Evolutionary conservation across 108 stramenopile genomes (phyloP).

Genomic region (Discostella pseudostelligera): DNA sequence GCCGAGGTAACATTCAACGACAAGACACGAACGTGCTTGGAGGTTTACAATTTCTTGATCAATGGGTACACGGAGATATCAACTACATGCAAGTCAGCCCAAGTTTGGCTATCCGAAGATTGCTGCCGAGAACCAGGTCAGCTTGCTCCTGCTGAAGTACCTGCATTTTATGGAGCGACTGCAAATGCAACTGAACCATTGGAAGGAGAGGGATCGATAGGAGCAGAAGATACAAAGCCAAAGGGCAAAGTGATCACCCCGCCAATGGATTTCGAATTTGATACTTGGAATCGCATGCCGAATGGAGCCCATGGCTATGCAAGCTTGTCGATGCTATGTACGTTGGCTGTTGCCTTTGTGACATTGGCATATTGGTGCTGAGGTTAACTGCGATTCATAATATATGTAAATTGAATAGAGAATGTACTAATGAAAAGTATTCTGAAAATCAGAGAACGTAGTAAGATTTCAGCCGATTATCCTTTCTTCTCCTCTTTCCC

Average conservation of each 20-base stretch:
- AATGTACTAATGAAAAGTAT: no score
- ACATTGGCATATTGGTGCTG: background rate
- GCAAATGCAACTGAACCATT: background rate
- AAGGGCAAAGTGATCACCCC: background rate
- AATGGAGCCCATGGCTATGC: conserved; percentile 1
- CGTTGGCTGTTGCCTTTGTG: background rate
- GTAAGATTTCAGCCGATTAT: no score
- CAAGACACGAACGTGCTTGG: conserved; percentile 30
- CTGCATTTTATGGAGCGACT: background rate
- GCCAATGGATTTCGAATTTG: conserved; percentile 6
- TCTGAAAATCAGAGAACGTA: no score
- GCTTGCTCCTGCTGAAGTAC: conserved; percentile 6
- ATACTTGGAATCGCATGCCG: conserved; percentile 8
- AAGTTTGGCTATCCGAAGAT: conserved; percentile 8
- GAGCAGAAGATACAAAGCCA: conserved; percentile 3
- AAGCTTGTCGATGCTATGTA: background rate
- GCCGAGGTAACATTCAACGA: conserved; percentile 39
- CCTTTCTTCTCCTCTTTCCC: no score
- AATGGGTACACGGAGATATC: conserved; percentile 25
- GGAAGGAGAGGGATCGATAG: conserved; percentile 5
- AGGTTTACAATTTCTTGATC: conserved; percentile 35
- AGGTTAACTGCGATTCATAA: no score
- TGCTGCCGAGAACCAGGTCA: conserved; percentile 31
- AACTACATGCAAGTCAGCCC: conserved; percentile 32
- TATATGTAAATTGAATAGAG: no score